Conservation (phyloP, 768 basidiomycete species). For the Termitomyces sp. region DNA sequence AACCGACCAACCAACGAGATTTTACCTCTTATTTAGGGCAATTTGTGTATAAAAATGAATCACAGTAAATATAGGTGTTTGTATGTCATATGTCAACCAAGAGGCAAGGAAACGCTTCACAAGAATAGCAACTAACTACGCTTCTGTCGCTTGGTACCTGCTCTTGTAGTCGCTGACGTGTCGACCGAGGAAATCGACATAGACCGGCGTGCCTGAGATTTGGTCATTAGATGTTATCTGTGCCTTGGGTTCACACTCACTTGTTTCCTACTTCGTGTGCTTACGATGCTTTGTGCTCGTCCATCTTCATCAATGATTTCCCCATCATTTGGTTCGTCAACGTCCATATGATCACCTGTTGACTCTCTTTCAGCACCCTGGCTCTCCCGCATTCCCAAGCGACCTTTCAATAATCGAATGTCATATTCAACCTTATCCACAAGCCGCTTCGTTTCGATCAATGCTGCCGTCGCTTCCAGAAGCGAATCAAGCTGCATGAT, state of each 20-base stretch:
- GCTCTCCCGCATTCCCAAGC: slow-evolving; percentile 47
- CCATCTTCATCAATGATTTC: slow-evolving; percentile 42
- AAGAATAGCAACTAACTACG: slow-evolving; percentile 26
- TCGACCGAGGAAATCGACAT: slow-evolving; percentile 75
- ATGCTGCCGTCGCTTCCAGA: slow-evolving; percentile 59
- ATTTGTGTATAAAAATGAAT: not conserved
- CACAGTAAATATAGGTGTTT: not conserved
- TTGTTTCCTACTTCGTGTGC: slow-evolving; percentile 54
- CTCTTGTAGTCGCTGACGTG: slow-evolving; percentile 43
- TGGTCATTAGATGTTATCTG: not conserved
- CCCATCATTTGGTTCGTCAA: slow-evolving; percentile 37
- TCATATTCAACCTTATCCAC: slow-evolving; percentile 88
- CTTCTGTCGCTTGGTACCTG: slow-evolving; percentile 55
- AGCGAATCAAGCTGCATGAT: slow-evolving; percentile 67
- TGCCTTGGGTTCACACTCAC: slow-evolving; percentile 29
- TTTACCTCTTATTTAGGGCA: slow-evolving; percentile 1
- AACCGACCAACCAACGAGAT: not conserved
- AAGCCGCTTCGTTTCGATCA: slow-evolving; percentile 87
- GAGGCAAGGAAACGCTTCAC: not conserved
- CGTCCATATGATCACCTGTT: slow-evolving; percentile 38
- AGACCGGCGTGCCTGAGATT: slow-evolving; percentile 48
- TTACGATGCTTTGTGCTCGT: slow-evolving; percentile 62
- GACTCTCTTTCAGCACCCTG: slow-evolving; percentile 30
- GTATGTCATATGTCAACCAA: not conserved
- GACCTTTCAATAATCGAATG: slow-evolving; percentile 61